Base-by-base conservation (phyloP, 2,329 filamentous ascomycete species). In the Fusarium sp. region DNA sequence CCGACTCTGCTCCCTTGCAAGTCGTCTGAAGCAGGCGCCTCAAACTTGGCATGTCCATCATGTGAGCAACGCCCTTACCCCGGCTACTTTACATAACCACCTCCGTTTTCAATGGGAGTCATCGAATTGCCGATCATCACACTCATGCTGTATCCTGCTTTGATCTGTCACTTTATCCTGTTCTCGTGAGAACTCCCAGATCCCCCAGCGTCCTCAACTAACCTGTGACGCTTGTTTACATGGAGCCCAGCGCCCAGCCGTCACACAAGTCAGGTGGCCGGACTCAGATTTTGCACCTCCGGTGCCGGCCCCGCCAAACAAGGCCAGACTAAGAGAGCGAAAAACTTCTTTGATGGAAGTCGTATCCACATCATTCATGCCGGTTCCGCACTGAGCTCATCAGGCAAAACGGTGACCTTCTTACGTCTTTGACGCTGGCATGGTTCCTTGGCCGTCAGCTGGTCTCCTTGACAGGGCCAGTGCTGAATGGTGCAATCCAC, bases 301-400 rank as follows among this genome's bases (percentile, higher is more conserved):
- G 54, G 40, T 70, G 40, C 68, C 68, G 61, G 68, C 49, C 55
- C 68, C 68, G 68, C 68, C 65, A 58, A 69, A 70, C 65, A 70
- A 71, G 70, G 68, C 40, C 65, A 29, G 27, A 16, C 61, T 62
- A 62, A 38, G 36, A 27, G 46, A 42, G 20, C 27, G 11, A 51
- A 46, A 56, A 54, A 31, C n/a, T 57, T 44, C 23, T 56, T 42
- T 10, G 14, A 53, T 16, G 20, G 40, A 33, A 20, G 13, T 11
- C 10, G 29, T 46, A 58, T 20, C 38, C 40, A 46, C 27, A 49
- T 20, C 29, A 51, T 44, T 44, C 44, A 42, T 60, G 46, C 57
- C 57, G 20, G 64, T 62, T 49, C 67, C 67, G 69, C 67, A 64
- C 55, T 64, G 33, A 59, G 42, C 33, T 58, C 40, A 68, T 62